phyloP scores from a whole-genome alignment of 352 stramenopile species.

The Thalassiosira exigua region DNA sequence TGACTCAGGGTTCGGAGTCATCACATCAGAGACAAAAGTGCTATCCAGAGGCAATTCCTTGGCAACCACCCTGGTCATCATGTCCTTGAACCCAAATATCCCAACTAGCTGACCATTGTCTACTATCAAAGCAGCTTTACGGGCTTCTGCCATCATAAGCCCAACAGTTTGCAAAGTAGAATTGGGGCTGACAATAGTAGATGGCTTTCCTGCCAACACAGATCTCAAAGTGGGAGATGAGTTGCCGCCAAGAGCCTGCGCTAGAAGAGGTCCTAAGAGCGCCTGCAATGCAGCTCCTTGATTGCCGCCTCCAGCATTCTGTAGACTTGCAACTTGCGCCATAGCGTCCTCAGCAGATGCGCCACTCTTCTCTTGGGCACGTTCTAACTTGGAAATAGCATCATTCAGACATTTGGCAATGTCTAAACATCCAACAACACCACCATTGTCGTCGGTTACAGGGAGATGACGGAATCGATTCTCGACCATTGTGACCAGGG shows the following conservation, averaged over 20 bases:
- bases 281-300: slow-evolving; percentile 71
- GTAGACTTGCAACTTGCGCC: slow-evolving; percentile 84
- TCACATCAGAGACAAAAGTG: slow-evolving; percentile 93
- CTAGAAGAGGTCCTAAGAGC: slow-evolving; percentile 73
- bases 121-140: slow-evolving; percentile 94
- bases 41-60: slow-evolving; percentile 91
- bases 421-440: slow-evolving; percentile 96
- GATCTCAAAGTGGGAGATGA: slow-evolving; percentile 71
- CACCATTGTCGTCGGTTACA: slow-evolving; percentile 88
- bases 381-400: slow-evolving; percentile 96
- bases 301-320: slow-evolving; percentile 66
- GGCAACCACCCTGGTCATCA: slow-evolving; percentile 95
- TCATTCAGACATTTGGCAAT: slow-evolving; percentile 99
- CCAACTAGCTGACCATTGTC: slow-evolving; percentile 93
- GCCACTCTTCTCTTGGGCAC: slow-evolving; percentile 66
- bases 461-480: slow-evolving; percentile 96
- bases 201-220: slow-evolving; percentile 71
- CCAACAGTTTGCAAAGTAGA: slow-evolving; percentile 93
- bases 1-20: slow-evolving; percentile 96
- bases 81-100: slow-evolving; percentile 97
- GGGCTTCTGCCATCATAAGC: slow-evolving; percentile 92
- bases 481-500: slow-evolving; percentile 97
- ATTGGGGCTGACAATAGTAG: slow-evolving; percentile 82
- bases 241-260: slow-evolving; percentile 72
- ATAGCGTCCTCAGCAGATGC: slow-evolving; percentile 72